Conservation (phyloP, 768 basidiomycete genomes). For the Hypsizygus marmoreus region DNA sequence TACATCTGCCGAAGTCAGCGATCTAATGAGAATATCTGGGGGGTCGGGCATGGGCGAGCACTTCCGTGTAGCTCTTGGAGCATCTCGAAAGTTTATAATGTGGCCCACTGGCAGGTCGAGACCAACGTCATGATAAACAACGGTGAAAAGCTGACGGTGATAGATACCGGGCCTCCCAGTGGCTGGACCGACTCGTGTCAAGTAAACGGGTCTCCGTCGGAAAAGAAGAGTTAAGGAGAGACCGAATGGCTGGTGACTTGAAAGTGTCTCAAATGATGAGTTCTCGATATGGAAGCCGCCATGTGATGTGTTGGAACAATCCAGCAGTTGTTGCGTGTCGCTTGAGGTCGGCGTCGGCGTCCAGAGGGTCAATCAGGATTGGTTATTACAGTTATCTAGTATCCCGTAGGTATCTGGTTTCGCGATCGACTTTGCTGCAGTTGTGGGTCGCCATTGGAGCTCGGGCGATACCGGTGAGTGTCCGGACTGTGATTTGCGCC, state of each 20-base stretch:
- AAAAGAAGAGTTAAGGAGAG: no score
- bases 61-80: slow-evolving; percentile 3
- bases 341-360: no score
- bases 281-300: slow-evolving; percentile 1
- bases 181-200: background rate
- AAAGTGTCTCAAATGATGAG: no score
- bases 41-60: slow-evolving; percentile 13
- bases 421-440: background rate
- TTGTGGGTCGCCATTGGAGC: slow-evolving; percentile 8
- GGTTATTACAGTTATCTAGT: no score
- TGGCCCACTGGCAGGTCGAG: no score
- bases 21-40: slow-evolving; percentile 30
- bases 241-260: no score
- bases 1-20: slow-evolving; percentile 37
- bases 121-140: no score
- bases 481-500: slow-evolving; percentile 13
- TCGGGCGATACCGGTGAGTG: slow-evolving; percentile 33
- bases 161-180: no score
- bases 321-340: no score
- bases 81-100: no score
- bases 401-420: background rate
- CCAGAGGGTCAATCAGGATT: no score
- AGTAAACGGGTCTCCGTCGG: background rate
- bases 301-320: slow-evolving; percentile 7
- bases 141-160: no score